These are phyloP conservation scores for Talaromyces piceae DNA, from an alignment of 2,329 filamentous ascomycete genomes.

Conservation along the genomic window DNA sequence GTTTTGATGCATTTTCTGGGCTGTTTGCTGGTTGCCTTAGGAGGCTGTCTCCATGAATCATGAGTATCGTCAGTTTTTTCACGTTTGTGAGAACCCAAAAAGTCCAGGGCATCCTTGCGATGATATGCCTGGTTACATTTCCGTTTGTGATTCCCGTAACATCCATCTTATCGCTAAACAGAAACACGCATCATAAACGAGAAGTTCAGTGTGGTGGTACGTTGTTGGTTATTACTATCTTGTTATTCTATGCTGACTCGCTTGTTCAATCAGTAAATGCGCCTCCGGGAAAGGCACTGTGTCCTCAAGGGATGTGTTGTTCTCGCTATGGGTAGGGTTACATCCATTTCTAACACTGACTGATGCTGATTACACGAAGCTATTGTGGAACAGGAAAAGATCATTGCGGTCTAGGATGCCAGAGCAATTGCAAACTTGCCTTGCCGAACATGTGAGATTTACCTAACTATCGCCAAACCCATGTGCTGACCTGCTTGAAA, in stretches of 20 bases:
- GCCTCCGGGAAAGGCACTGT: conserved; percentile 7
- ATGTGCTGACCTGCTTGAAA: not conserved
- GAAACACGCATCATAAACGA: conserved; percentile 25
- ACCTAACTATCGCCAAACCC: conserved; percentile 5
- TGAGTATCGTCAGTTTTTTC: conserved; percentile 5
- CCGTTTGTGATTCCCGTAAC: conserved; percentile 18
- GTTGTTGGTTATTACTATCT: not conserved
- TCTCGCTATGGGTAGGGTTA: conserved; percentile 13
- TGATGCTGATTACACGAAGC: conserved; percentile 1
- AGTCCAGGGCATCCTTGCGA: conserved; percentile 8
- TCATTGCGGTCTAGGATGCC: conserved; percentile 13
- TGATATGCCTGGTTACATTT: conserved; percentile 38
- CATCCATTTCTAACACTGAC: conserved; percentile 34
- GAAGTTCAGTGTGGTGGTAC: conserved; percentile 10
- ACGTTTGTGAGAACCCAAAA: conserved; percentile 9
- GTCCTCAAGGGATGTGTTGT: conserved; percentile 11
- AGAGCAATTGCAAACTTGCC: conserved; percentile 6
- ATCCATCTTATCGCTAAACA: conserved; percentile 40
- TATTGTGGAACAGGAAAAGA: conserved; percentile 12
- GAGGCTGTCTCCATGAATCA: not conserved
- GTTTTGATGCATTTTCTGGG: not conserved
- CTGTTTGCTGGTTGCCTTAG: not conserved
- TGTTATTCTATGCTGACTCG: not conserved
- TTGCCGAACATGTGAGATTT: conserved; percentile 1
- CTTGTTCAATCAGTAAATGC: conserved; percentile 4